These are phyloP conservation scores for Tilletia setariae DNA, from an alignment of 1,284 basidiomycete genomes.

Conservation along the genomic window DNA sequence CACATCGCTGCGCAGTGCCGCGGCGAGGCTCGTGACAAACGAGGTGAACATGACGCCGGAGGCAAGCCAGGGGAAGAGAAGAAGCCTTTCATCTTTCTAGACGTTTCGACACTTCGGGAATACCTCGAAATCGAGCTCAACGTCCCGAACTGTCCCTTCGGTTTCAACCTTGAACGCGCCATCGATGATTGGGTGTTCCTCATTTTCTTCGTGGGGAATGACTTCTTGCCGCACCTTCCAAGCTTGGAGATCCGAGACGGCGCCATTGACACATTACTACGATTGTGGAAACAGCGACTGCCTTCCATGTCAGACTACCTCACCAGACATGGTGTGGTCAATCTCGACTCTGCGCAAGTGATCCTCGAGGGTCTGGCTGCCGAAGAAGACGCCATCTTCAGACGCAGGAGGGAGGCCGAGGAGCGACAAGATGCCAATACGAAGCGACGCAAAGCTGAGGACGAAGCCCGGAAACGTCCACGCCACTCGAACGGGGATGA, in stretches of 20 bases:
- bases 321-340: constrained; percentile 86
- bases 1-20: constrained; percentile 91
- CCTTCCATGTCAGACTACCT: constrained; percentile 94
- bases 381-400: constrained; percentile 93
- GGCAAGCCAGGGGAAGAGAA: constrained; percentile 60
- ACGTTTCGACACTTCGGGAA: constrained; percentile 89
- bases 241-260: constrained; percentile 98
- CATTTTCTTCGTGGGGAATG: constrained; percentile 99
- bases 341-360: constrained; percentile 80
- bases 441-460: constrained; percentile 50
- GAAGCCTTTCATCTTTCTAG: constrained; percentile 99
- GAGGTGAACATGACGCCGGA: constrained; percentile 58
- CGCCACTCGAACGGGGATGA: neutral
- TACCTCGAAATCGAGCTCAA: constrained; percentile 95
- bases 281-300: constrained; percentile 90
- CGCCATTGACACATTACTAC: constrained; percentile 91
- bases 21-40: constrained; percentile 47
- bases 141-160: constrained; percentile 72
- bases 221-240: constrained; percentile 97
- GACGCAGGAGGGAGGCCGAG: constrained; percentile 82
- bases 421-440: constrained; percentile 84
- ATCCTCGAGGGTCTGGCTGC: constrained; percentile 90
- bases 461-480: constrained; percentile 3
- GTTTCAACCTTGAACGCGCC: constrained; percentile 92
- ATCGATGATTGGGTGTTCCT: constrained; percentile 99